Evolutionary conservation across 75 land plant species (phyloP).

Genomic region (Pinus taeda): DNA sequence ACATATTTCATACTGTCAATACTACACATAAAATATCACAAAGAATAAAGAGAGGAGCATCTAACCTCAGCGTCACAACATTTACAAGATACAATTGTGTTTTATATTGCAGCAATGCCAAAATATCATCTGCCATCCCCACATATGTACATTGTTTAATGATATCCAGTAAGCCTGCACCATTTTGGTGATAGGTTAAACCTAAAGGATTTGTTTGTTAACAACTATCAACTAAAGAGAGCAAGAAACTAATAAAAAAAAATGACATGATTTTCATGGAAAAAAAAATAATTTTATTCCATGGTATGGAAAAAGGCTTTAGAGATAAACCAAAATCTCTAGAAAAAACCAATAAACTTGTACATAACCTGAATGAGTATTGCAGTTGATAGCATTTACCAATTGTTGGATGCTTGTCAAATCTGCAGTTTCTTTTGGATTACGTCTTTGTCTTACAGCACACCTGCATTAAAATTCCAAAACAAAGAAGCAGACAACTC

Average conservation of each 20-base stretch:
- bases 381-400: constrained; percentile 56
- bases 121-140: constrained; percentile 97
- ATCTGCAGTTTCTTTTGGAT: constrained; percentile 86
- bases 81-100: constrained; percentile 85
- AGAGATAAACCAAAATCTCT: constrained; percentile 3
- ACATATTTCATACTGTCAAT: too few species aligned
- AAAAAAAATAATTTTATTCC: background rate
- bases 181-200: constrained; percentile 5
- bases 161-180: constrained; percentile 73
- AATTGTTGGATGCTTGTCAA: constrained; percentile 84
- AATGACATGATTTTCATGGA: background rate
- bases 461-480: constrained; percentile 33
- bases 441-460: constrained; percentile 80
- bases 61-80: constrained; percentile 85
- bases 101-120: constrained; percentile 85
- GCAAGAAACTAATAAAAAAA: background rate
- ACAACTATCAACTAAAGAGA: background rate
- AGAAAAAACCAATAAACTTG: background rate
- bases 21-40: background rate
- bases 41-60: background rate
- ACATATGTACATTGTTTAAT: constrained; percentile 77
- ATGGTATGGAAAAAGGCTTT: background rate
- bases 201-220: background rate
- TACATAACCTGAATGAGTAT: constrained; percentile 73
- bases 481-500: too few species aligned